Evolutionary conservation across 2,329 filamentous ascomycete genomes (phyloP).

Genomic region (Xylaria multiplex): DNA sequence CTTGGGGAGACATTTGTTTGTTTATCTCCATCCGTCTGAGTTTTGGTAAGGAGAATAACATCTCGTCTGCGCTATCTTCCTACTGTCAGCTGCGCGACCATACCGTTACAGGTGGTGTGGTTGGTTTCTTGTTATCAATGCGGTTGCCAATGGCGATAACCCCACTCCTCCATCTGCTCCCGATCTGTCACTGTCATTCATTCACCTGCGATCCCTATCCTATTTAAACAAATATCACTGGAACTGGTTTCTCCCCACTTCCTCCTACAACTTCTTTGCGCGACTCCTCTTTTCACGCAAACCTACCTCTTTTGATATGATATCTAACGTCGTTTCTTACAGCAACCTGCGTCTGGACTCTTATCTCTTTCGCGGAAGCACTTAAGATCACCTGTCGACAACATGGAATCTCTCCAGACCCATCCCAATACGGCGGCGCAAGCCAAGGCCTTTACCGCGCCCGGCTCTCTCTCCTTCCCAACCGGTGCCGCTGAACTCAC

Average conservation of each 20-base stretch:
- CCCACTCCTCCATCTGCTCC: neutral
- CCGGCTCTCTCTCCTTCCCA: conserved; percentile 91
- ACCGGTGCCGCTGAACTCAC: conserved; percentile 85
- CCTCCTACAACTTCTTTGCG: neutral
- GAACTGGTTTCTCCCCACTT: neutral
- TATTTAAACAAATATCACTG: too few species aligned
- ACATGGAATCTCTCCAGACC: conserved; percentile 55
- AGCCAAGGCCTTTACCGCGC: conserved; percentile 94
- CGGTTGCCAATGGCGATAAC: neutral
- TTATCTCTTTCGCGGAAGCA: conserved; percentile 31
- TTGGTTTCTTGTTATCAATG: neutral
- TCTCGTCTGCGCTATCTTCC: conserved; percentile 2
- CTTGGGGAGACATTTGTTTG: conserved; percentile 97
- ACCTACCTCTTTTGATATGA: neutral
- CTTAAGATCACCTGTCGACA: conserved; percentile 33
- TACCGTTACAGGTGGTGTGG: conserved; percentile 13
- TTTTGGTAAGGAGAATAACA: conserved; percentile 61
- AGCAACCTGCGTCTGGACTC: conserved; percentile 12
- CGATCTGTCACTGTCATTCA: neutral
- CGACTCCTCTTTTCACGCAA: too few species aligned
- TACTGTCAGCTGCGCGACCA: neutral
- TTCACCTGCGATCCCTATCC: too few species aligned
- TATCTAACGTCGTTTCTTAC: conserved; percentile 24
- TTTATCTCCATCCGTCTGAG: conserved; percentile 86
- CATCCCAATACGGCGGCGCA: conserved; percentile 91